Percentiles rank a stretch among this genome's conserved stretches.
Conservation (phyloP, 345 rosid genomes). For the Euclidium syriacum region DNA sequence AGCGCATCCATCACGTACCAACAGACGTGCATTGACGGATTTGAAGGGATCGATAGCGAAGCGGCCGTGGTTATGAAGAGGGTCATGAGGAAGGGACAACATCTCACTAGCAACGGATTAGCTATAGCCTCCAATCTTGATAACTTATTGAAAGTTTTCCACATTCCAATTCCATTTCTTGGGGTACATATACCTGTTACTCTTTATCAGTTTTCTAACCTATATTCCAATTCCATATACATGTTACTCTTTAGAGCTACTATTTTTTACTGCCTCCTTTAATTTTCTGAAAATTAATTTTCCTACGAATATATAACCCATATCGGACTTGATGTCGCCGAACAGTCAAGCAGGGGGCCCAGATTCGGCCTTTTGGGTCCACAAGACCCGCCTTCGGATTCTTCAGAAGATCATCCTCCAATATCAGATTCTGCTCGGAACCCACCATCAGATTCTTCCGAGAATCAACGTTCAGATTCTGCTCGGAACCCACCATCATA, state of each 20-base stretch:
- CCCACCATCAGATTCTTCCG: background rate
- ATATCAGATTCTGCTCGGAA: background rate
- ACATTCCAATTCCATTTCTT: conserved; percentile 30
- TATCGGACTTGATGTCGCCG: background rate
- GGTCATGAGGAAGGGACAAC: conserved; percentile 34
- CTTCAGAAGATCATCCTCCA: background rate
- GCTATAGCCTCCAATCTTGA: conserved; percentile 54
- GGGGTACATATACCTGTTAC: conserved; percentile 7
- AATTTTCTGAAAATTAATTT: background rate
- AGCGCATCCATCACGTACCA: conserved; percentile 73
- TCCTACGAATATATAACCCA: background rate
- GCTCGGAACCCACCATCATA: background rate
- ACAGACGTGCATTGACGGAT: conserved; percentile 71
- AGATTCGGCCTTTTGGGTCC: conserved; percentile 14
- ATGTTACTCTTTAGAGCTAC: background rate
- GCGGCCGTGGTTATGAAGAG: conserved; percentile 45
- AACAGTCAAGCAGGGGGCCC: background rate
- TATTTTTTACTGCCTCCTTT: background rate
- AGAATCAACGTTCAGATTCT: background rate
- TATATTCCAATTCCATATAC: background rate
- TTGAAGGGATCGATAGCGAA: conserved; percentile 43
- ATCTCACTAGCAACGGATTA: conserved; percentile 66
- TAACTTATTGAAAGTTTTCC: conserved; percentile 24
- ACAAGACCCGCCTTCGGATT: background rate
- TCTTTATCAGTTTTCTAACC: background rate